These are phyloP conservation scores for Cubamyces lactineus DNA, from an alignment of 768 basidiomycete genomes.

Conservation along the genomic window DNA sequence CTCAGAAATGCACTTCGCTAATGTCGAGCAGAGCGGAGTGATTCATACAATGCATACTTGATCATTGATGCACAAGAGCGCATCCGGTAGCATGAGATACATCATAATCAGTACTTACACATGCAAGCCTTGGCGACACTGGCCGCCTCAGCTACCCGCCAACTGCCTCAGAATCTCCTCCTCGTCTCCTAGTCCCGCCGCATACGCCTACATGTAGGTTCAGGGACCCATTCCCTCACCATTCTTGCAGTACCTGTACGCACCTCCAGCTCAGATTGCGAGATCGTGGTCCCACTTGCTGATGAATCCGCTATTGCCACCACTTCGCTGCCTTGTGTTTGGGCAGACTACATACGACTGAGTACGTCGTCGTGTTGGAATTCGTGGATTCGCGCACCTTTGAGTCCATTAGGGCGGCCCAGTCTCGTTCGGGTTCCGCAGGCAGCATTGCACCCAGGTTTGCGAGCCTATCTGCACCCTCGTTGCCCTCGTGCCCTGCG, in stretches of 20 bases:
- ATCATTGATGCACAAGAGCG: no score
- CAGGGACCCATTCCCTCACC: not conserved
- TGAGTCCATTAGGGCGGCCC: conserved; percentile 41
- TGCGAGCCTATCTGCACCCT: conserved; percentile 80
- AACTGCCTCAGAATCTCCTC: not conserved
- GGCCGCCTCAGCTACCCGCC: no score
- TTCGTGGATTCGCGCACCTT: not conserved
- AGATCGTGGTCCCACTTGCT: not conserved
- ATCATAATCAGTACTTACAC: no score
- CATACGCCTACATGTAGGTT: conserved; percentile 12
- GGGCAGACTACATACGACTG: not conserved
- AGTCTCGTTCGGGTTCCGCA: conserved; percentile 56
- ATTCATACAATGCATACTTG: no score
- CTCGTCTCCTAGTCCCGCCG: conserved; percentile 11
- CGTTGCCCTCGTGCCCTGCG: conserved; percentile 78
- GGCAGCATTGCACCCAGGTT: conserved; percentile 54
- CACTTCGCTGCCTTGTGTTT: not conserved
- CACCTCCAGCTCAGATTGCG: conserved; percentile 19
- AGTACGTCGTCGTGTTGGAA: not conserved
- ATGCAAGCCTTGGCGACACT: no score
- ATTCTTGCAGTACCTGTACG: not conserved
- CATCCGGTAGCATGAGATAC: no score
- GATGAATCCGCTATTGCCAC: not conserved
- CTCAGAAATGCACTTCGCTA: no score
- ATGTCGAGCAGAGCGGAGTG: no score